These are phyloP conservation scores for Clavaria fumosa DNA, from an alignment of 768 basidiomycete species.

Conservation along the genomic window DNA sequence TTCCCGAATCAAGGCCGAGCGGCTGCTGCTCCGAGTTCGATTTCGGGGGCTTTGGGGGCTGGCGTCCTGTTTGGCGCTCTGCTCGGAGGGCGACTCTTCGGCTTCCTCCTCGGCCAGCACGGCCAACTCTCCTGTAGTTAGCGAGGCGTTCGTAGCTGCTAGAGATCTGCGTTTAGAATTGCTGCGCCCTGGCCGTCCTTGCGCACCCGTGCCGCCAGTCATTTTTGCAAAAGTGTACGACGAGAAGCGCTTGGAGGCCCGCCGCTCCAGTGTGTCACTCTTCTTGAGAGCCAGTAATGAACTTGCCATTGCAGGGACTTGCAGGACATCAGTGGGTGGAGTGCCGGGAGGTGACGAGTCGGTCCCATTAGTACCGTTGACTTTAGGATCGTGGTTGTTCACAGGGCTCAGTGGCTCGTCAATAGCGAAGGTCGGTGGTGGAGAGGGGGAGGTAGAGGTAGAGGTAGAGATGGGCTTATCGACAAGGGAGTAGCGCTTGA, in stretches of 20 bases:
- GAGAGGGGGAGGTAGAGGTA: too few species aligned
- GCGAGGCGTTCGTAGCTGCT: constrained; percentile 35
- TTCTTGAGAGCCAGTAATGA: constrained; percentile 82
- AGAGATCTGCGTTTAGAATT: constrained; percentile 50
- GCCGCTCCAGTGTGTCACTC: constrained; percentile 70
- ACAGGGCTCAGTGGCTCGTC: constrained; percentile 33
- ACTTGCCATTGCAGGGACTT: constrained; percentile 52
- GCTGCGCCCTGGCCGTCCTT: constrained; percentile 33
- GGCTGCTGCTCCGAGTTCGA: constrained; percentile 14
- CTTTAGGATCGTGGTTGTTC: constrained; percentile 13
- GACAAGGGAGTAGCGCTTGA: constrained; percentile 68
- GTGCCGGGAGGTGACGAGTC: constrained; percentile 25
- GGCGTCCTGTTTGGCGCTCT: not conserved
- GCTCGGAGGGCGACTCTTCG: constrained; percentile 24
- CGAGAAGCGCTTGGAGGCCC: constrained; percentile 93
- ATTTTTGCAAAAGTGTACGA: constrained; percentile 91
- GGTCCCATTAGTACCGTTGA: constrained; percentile 18
- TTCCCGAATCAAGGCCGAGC: constrained; percentile 20
- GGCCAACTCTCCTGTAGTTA: constrained; percentile 58
- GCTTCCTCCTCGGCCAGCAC: constrained; percentile 66
- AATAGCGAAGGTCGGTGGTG: constrained; percentile 37
- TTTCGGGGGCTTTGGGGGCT: constrained; percentile 7
- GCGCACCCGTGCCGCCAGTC: constrained; percentile 39
- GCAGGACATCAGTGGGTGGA: constrained; percentile 25
- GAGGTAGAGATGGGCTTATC: constrained; percentile 44